phyloP scores from a whole-genome alignment of 2,329 filamentous ascomycete species.

The Cytospora mali region DNA sequence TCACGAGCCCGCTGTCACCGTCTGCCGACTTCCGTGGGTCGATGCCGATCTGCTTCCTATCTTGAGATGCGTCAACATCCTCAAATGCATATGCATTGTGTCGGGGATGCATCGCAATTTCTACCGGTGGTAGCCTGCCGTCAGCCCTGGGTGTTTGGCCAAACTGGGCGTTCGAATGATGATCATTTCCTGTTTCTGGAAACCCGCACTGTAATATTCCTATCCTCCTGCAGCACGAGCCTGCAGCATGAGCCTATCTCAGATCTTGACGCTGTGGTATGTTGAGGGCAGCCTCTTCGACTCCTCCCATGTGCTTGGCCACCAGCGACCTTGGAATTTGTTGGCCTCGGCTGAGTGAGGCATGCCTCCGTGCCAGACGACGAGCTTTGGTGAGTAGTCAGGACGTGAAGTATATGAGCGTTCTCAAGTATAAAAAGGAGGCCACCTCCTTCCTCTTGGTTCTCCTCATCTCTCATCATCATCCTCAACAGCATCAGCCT shows the following conservation, averaged over 20 bases:
- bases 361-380: neutral
- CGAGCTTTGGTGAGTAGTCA: neutral
- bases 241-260: too few relatives aligned
- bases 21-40: neutral
- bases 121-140: neutral
- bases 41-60: neutral
- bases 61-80: neutral
- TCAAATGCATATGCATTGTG: neutral
- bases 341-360: neutral
- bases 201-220: neutral
- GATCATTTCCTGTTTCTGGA: neutral
- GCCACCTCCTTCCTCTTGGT: neutral
- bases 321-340: too few relatives aligned
- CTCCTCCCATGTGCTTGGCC: neutral
- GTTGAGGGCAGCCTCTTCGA: neutral
- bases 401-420: neutral
- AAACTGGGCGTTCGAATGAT: neutral
- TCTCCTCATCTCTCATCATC: neutral
- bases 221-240: neutral
- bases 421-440: conserved; percentile 17
- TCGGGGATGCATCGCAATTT: neutral
- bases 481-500: conserved; percentile 12
- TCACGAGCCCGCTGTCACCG: neutral
- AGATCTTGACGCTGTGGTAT: neutral
- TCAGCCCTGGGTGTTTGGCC: neutral